Evolutionary conservation across 2,329 filamentous ascomycete species (phyloP).

Genomic region (Aspergillus sp.): DNA sequence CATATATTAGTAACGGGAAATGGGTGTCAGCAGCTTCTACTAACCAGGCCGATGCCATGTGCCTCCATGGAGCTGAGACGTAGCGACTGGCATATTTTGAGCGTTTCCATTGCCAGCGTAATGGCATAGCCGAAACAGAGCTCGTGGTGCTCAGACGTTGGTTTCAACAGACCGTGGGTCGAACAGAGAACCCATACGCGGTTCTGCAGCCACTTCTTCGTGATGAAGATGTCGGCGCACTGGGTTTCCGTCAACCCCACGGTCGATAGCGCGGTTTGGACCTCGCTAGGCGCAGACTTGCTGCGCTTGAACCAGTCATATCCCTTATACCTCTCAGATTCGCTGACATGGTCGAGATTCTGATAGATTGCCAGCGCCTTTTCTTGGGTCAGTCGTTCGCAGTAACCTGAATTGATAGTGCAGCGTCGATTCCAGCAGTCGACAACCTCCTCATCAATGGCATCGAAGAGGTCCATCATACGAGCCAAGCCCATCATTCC

Average conservation of each 20-base stretch:
- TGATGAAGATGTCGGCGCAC: conserved; percentile 43
- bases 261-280: conserved; percentile 21
- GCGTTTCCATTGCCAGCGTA: conserved; percentile 32
- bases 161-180: conserved; percentile 38
- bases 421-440: conserved; percentile 49
- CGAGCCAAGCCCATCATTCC: conserved; percentile 44
- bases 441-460: conserved; percentile 44
- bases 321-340: conserved; percentile 35
- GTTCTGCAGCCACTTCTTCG: conserved; percentile 46
- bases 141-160: conserved; percentile 36
- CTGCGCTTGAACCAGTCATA: conserved; percentile 40
- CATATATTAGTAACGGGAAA: background rate
- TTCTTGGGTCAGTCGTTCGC: conserved; percentile 66
- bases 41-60: conserved; percentile 41
- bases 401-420: conserved; percentile 62
- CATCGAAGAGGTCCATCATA: conserved; percentile 46
- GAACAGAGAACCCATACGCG: conserved; percentile 43
- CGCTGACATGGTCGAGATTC: conserved; percentile 31
- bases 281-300: conserved; percentile 21
- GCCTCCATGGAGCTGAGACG: conserved; percentile 42
- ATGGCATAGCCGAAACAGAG: conserved; percentile 39
- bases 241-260: conserved; percentile 38
- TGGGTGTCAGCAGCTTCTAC: background rate
- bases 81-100: conserved; percentile 34
- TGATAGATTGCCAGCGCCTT: conserved; percentile 47